Evolutionary conservation across 2,329 filamentous ascomycete species (phyloP).

Genomic region (Gnomoniopsis sp.): DNA sequence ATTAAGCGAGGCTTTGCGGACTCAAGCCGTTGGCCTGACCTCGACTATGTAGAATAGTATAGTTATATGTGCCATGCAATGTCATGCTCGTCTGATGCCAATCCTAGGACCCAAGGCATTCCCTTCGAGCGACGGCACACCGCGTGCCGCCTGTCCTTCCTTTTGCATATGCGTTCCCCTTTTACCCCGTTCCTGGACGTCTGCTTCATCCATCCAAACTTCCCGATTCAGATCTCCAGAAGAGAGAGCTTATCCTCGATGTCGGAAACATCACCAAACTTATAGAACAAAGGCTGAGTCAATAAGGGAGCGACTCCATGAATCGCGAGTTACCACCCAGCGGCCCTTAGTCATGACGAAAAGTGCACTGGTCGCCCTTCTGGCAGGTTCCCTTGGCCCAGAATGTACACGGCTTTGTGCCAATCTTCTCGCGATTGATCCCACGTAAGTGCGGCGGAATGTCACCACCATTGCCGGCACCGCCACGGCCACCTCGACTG

Average conservation of each 20-base stretch:
- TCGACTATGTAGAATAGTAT: background rate
- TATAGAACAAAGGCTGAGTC: no score
- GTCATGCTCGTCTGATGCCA: background rate
- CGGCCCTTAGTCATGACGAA: conserved; percentile 56
- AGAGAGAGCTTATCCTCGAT: no score
- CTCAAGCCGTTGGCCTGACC: background rate
- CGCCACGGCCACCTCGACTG: conserved; percentile 24
- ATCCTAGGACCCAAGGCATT: no score
- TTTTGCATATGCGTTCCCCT: no score
- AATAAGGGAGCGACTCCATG: no score
- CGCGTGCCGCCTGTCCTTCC: no score
- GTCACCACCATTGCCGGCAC: background rate
- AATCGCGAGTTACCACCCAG: background rate
- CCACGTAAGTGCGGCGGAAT: conserved; percentile 33
- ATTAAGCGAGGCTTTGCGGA: background rate
- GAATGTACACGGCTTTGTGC: conserved; percentile 68
- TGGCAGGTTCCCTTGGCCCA: conserved; percentile 69
- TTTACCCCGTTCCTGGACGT: no score
- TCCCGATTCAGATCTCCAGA: no score
- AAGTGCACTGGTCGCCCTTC: conserved; percentile 72
- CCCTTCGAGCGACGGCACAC: no score
- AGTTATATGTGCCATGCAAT: background rate
- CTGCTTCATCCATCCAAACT: no score
- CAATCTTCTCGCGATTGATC: conserved; percentile 56
- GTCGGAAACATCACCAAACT: no score